phyloP scores from a whole-genome alignment of 1,139 yeast species.

The Taphrina sp. region DNA sequence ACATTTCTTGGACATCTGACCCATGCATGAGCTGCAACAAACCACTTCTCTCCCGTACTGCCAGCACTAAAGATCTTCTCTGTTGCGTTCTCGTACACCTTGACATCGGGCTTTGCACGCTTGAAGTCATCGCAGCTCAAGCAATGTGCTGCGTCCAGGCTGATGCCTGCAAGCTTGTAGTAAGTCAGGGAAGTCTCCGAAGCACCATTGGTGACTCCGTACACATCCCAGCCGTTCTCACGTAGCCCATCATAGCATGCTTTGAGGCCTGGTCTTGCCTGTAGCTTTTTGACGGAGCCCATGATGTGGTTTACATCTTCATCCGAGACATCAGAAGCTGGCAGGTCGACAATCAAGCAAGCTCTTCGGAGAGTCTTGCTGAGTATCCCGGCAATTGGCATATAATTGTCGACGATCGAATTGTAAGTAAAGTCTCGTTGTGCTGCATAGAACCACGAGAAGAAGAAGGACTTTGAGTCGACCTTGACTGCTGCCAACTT shows the following conservation, averaged over 20 bases:
- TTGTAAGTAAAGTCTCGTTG: slow-evolving; percentile 32
- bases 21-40: slow-evolving; percentile 33
- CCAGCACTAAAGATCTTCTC: background rate
- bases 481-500: slow-evolving; percentile 4
- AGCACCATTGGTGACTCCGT: slow-evolving; percentile 31
- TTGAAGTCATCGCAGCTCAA: slow-evolving; percentile 18
- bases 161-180: slow-evolving; percentile 17
- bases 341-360: slow-evolving; percentile 12
- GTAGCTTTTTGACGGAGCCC: slow-evolving; percentile 12
- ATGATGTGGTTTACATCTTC: slow-evolving; percentile 10
- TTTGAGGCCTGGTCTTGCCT: slow-evolving; percentile 21
- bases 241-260: slow-evolving; percentile 17
- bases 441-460: slow-evolving; percentile 31
- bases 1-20: background rate
- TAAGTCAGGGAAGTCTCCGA: slow-evolving; percentile 11
- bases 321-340: slow-evolving; percentile 1
- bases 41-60: slow-evolving; percentile 22
- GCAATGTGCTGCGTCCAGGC: background rate
- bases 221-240: slow-evolving; percentile 14
- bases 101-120: slow-evolving; percentile 26
- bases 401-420: slow-evolving; percentile 25
- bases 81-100: slow-evolving; percentile 27
- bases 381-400: slow-evolving; percentile 26
- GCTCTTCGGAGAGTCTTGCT: slow-evolving; percentile 23
- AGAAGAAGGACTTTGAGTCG: slow-evolving; percentile 22